phyloP scores from a whole-genome alignment of 169 alveolate genomes.

The Plasmodium vivax region DNA sequence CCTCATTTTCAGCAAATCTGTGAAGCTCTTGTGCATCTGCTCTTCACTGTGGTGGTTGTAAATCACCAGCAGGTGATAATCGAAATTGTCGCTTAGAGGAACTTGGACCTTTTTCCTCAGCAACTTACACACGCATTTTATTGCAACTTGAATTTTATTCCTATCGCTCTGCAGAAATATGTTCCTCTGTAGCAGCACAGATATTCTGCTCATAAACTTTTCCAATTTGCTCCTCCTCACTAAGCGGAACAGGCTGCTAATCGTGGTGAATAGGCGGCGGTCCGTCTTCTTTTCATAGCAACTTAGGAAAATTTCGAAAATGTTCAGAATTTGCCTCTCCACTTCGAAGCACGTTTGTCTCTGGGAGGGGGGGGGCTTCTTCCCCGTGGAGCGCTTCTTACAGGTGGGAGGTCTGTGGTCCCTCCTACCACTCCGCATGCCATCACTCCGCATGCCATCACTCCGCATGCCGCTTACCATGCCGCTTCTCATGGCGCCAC shows the following conservation, averaged over 20 bases:
- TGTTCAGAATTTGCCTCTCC: constrained; percentile 14
- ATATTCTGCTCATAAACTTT: constrained; percentile 18
- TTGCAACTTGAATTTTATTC: constrained; percentile 7
- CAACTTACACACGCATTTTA: constrained; percentile 6
- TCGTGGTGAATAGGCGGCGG: constrained; percentile 5
- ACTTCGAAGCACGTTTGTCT: not conserved
- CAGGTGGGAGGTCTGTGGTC: not conserved
- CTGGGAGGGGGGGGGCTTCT: not conserved
- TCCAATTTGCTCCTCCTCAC: constrained; percentile 8
- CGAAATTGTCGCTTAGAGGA: constrained; percentile 67
- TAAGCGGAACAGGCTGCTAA: constrained; percentile 31
- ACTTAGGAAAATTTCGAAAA: constrained; percentile 50
- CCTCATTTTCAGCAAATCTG: constrained; percentile 30
- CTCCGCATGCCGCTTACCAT: not conserved
- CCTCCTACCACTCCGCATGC: not conserved
- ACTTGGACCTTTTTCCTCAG: constrained; percentile 7
- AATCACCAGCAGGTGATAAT: constrained; percentile 48
- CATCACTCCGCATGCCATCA: not conserved
- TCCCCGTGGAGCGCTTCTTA: not conserved
- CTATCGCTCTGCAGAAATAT: constrained; percentile 25
- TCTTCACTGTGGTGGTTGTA: constrained; percentile 15
- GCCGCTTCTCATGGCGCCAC: not conserved
- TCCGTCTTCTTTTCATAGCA: constrained; percentile 60
- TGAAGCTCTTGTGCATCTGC: not conserved
- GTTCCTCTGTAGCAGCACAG: constrained; percentile 37